Base-by-base conservation (phyloP, 495 filamentous ascomycete genomes). In the Aspergillus panamensis region DNA sequence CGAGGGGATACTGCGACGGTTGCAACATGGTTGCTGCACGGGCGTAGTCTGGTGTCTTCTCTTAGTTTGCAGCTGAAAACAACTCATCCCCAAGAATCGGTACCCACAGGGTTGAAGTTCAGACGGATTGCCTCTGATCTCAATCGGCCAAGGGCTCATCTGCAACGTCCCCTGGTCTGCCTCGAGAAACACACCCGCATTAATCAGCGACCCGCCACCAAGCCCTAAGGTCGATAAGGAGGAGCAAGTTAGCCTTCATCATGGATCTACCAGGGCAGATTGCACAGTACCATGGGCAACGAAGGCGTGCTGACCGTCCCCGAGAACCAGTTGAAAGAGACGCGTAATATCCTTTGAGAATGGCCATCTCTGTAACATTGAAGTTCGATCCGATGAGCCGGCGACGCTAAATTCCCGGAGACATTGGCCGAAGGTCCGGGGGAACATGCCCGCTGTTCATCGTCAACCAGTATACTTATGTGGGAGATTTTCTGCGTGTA, bases 101-200 rank as follows among this genome's bases (percentile, higher is more conserved):
- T 64, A 16, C 77, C 74, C 66, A 83, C 85, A 87, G 55, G 75
- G 59, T 5, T 81, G 68, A 50, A 86, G 53, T 6, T 44, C 63
- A 10, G 68, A 60, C 13, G 73, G 69, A 14, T 84, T 62, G 0
- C 80, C 51, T 29, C 78, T 65, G 10, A 88, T 80, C 67, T 88
- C 80, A 2, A 76, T 48, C 12, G 86, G 85, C 86, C 84, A 88
- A 20, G 74, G 66, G 19, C 77, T 74, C 68, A 84, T 68, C n/a
- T 64, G 55, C 39, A 87, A 65, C 3, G 79, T 83, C 8, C 69
- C 66, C 53, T 77, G 63, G 57, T 88, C 85, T 12, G 82, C 82
- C 62, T 80, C 75, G 39, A 87, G 73, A 49, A 86, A 88, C 7
- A 88, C 83, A 66, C 87, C 87, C 3, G 84, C 82, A 58, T 88